Percentiles rank a stretch among this genome's conserved stretches.
Conservation (phyloP, 2,329 filamentous ascomycete species). For the Colletotrichum orbiculare region DNA sequence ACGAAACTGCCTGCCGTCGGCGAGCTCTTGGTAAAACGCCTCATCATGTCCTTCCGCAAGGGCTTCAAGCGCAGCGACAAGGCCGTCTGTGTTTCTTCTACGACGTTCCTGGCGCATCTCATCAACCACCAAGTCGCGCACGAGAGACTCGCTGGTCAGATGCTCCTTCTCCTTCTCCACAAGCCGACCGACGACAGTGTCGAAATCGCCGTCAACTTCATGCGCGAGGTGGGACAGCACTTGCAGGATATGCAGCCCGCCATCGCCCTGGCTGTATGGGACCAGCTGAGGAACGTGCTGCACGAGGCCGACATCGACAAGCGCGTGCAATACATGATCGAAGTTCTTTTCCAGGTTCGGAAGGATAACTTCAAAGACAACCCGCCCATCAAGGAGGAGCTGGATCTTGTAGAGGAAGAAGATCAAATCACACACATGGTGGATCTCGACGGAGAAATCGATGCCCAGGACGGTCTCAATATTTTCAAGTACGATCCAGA, state of each 20-base stretch:
- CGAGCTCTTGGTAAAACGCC: slow-evolving; percentile 84
- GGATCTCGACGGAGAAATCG: slow-evolving; percentile 84
- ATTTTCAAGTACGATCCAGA: slow-evolving; percentile 94
- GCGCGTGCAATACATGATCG: slow-evolving; percentile 99
- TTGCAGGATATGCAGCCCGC: slow-evolving; percentile 93
- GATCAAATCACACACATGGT: slow-evolving; percentile 95
- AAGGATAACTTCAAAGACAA: slow-evolving; percentile 98
- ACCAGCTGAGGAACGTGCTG: slow-evolving; percentile 93
- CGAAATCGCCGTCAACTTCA: slow-evolving; percentile 95
- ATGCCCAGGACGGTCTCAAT: slow-evolving; percentile 88
- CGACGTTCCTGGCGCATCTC: slow-evolving; percentile 93
- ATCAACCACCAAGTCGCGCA: slow-evolving; percentile 97
- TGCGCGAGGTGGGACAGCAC: slow-evolving; percentile 92
- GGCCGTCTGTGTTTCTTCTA: slow-evolving; percentile 90
- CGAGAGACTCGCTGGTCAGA: slow-evolving; percentile 93
- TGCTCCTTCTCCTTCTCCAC: slow-evolving; percentile 88
- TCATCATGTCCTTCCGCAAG: slow-evolving; percentile 94
- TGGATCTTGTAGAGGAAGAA: slow-evolving; percentile 96
- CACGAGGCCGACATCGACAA: slow-evolving; percentile 98
- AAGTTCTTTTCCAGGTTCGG: slow-evolving; percentile 94
- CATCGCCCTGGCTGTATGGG: slow-evolving; percentile 90
- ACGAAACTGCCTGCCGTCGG: slow-evolving; percentile 96
- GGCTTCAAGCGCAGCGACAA: slow-evolving; percentile 97
- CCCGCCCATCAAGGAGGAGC: slow-evolving; percentile 87
- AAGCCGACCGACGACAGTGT: slow-evolving; percentile 98